Base-by-base conservation (phyloP, 768 basidiomycete genomes). In the Mycena alexandri region DNA sequence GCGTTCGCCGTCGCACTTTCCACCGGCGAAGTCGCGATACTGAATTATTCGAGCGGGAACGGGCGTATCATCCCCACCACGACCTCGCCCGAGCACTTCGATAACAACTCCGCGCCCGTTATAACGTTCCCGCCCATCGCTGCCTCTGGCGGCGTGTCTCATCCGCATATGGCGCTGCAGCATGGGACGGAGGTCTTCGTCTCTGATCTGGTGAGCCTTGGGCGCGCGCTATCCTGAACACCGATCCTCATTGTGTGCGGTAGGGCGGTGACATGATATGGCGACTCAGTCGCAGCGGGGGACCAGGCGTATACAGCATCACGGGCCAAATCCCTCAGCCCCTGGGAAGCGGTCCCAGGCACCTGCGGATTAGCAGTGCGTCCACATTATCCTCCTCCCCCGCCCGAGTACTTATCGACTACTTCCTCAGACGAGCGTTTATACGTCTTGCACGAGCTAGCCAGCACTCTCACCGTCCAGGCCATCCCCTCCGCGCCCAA, bases 191-290 rank as follows among this genome's bases (percentile, higher is more conserved):
- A 92, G 70, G 72, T 93, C 11, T 82, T 92, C 68, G 80, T 92
- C 10, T 86, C 90, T 0, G 91, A 91, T 77, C 79, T 91, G 74
- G 90, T 90, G 60, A 59, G 85, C 75, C 3, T 55, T 16, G 2
- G 34, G 17, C 36, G 43, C 43, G 7, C 14, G 13, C n/a, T 46
- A 17, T 41, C 17, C 13, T n/a, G 16, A 8, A 9, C 21, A 5
- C 51, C 11, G 8, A 53, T 52, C 13, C 50, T 60, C 7, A 60
- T 25, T 22, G 12, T 33, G 12, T 14, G 10, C 53, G 48, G 22
- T 61, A 91, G 90, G 91, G 91, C 29, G 85, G 76, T 1, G 91
- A 93, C 77, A 89, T 82, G 64, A 86, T 92, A 61, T 93, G 91
- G 90, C 81, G 91, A 43, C 79, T 92, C 3, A 82, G 80, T 46